These are phyloP conservation scores for Geoglossum cookeanum DNA, from an alignment of 2,329 filamentous ascomycete genomes.

Conservation along the genomic window DNA sequence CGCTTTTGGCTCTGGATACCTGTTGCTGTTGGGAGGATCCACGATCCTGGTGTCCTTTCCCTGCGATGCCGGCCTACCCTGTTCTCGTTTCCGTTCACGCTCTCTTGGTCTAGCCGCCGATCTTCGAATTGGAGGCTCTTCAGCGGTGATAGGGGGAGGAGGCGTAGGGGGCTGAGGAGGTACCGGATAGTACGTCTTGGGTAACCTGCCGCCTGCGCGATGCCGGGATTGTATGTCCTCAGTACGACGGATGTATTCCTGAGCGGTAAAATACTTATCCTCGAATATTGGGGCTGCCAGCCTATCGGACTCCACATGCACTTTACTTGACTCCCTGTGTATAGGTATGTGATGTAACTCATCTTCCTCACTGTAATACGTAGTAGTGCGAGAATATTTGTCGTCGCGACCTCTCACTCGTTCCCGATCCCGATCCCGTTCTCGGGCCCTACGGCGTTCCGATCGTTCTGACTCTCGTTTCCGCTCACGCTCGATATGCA, in stretches of 20 bases:
- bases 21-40: background rate
- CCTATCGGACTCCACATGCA: background rate
- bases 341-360: background rate
- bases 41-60: constrained; percentile 3
- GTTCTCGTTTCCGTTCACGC: background rate
- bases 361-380: background rate
- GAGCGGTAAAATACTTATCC: background rate
- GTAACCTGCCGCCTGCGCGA: background rate
- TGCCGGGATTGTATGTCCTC: background rate
- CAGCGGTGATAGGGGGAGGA: background rate
- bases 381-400: background rate
- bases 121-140: constrained; percentile 1
- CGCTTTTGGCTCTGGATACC: background rate
- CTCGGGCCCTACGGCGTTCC: constrained; percentile 3
- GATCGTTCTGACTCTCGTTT: background rate
- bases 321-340: background rate
- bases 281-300: background rate
- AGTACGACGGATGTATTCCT: constrained; percentile 1
- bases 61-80: background rate
- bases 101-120: constrained; percentile 1
- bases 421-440: constrained; percentile 4
- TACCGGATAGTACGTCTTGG: background rate
- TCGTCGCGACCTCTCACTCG: constrained; percentile 3
- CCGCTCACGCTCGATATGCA: background rate
- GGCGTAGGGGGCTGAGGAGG: background rate